phyloP scores from a whole-genome alignment of 257 asterid species.

The Ehretia macrophylla region DNA sequence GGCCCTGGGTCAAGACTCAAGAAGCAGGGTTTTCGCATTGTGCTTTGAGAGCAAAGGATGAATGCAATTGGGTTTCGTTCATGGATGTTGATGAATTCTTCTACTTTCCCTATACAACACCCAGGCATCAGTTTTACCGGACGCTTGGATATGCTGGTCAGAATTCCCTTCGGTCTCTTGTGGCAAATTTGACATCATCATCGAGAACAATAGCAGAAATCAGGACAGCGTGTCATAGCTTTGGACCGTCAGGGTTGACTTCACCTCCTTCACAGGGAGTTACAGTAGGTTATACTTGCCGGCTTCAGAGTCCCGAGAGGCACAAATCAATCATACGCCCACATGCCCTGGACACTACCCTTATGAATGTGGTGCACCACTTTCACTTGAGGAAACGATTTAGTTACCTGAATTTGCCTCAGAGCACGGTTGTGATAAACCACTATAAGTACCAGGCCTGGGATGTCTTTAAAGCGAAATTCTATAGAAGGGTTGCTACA shows the following conservation, averaged over 20 bases:
- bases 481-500: conserved; percentile 87
- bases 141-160: conserved; percentile 44
- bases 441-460: conserved; percentile 92
- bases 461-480: conserved; percentile 81
- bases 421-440: conserved; percentile 55
- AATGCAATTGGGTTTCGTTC: conserved; percentile 82
- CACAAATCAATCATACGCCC: conserved; percentile 86
- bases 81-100: conserved; percentile 97
- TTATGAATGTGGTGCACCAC: conserved; percentile 87
- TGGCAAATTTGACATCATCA: conserved; percentile 49
- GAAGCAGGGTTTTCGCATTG: conserved; percentile 99
- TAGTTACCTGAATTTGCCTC: conserved; percentile 60
- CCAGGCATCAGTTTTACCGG: conserved; percentile 32
- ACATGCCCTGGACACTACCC: conserved; percentile 59
- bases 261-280: conserved; percentile 69
- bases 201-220: conserved; percentile 63
- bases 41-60: conserved; percentile 69
- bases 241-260: conserved; percentile 83
- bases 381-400: conserved; percentile 59
- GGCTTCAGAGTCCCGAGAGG: conserved; percentile 94
- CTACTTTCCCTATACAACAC: conserved; percentile 65
- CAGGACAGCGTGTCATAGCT: conserved; percentile 83
- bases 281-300: conserved; percentile 84
- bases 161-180: conserved; percentile 50
- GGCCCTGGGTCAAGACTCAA: conserved; percentile 99